Evolutionary conservation across 306 rosid genomes (phyloP).

Genomic region (Argentina anserina): DNA sequence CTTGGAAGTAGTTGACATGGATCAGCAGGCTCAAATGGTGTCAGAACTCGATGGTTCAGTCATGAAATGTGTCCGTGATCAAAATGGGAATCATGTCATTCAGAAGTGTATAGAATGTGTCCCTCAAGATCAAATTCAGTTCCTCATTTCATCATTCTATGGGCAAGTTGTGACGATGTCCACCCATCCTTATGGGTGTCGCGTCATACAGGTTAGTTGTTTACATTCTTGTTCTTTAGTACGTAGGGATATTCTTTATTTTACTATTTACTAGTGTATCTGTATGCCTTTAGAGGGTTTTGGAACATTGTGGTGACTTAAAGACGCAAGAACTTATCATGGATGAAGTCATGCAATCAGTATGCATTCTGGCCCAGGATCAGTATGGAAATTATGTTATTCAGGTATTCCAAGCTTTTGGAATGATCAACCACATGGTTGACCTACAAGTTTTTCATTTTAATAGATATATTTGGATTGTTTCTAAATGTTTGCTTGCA

Average conservation of each 20-base stretch:
- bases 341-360: constrained; percentile 94
- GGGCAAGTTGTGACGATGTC: constrained; percentile 93
- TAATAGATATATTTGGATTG: not conserved
- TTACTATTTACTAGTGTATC: constrained; percentile 20
- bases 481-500: not conserved
- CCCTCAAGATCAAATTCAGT: constrained; percentile 85
- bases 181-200: constrained; percentile 96
- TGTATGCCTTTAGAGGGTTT: constrained; percentile 76
- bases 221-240: constrained; percentile 13
- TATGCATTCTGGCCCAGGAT: constrained; percentile 84
- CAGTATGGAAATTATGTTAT: constrained; percentile 97
- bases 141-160: constrained; percentile 81
- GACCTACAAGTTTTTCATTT: not conserved
- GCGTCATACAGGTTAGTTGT: constrained; percentile 84
- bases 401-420: constrained; percentile 53
- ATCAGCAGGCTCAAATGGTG: constrained; percentile 85
- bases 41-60: constrained; percentile 81
- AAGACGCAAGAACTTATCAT: constrained; percentile 74
- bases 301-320: constrained; percentile 79
- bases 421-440: not conserved
- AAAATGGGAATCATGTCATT: constrained; percentile 95
- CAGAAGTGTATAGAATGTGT: constrained; percentile 90
- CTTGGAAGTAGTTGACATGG: constrained; percentile 75
- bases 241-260: not conserved
- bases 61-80: constrained; percentile 93